Evolutionary conservation across 2,329 filamentous ascomycete species (phyloP), one percentile per base, ranked within the genome.

Genomic region (Xylaria sp.): DNA sequence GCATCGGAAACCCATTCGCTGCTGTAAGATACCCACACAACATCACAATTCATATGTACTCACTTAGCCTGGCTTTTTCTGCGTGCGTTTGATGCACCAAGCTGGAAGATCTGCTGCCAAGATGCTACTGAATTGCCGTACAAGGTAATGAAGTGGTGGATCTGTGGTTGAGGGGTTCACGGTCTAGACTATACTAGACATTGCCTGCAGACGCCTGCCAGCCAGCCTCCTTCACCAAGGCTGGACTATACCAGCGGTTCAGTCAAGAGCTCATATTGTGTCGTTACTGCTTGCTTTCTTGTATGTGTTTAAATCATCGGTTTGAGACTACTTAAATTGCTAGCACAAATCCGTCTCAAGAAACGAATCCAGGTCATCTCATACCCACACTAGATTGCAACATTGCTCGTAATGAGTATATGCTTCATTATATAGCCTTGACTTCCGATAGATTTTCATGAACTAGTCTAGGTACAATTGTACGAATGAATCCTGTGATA

Each of bases 401-500:
- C 5, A 20, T 25, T 4, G 20, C 51, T 5, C 20, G 39, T 17
- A 36, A 1, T n/a, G 9, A 53, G 3, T 2, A 53, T 13, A 3
- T 11, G 13, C 10, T 53, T 13, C 17, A 20, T 22, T 45, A n/a
- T 36, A 13, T 7, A 11, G 13, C 29, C 10, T 36, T 36, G 20
- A 33, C 15, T 22, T 22, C n/a, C 31, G 13, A 36, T 13, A 5
- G n/a, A n/a, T n/a, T n/a, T n/a, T 22, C n/a, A 20, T 44, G 17
- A 9, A 5, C 20, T 7, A 25, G 36, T 5, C 2, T n/a, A 55
- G 20, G 51, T 42, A 29, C 22, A n/a, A 22, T 47, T 7, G 42
- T 22, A 38, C 39, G 9, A 47, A 33, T n/a, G 20, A 6, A 53
- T 38, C 44, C 38, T 44, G 33, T 56, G 44, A 61, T 51, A 72